Base-by-base conservation (phyloP, 177 flowering plant genomes). In the Viscum album region DNA sequence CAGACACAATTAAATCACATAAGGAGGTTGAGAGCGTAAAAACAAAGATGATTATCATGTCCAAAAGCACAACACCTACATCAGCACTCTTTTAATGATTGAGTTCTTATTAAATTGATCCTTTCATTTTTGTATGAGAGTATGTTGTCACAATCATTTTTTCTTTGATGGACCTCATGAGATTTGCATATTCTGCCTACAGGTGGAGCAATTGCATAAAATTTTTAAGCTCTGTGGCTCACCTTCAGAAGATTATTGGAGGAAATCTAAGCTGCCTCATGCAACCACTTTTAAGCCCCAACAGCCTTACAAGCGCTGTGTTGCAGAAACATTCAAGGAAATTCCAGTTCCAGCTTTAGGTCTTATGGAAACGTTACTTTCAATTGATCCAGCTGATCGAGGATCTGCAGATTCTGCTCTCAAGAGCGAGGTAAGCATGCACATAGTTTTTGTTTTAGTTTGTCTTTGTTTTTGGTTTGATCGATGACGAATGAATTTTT, bases 161-260 rank as follows among this genome's bases (percentile, higher is more conserved):
- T 4, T 37, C 30, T 30, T 16, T 41, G 26, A 5, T 43, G 43
- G 35, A 16, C 24, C 60, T 62, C 43, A 37, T 37, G 41, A 5
- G 23, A 30, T 41, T 43, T 74, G 60, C 24, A 24, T 67, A 15
- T 72, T 70, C 66, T 69, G 32, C 50, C 64, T 74, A 35, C 74
- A 93, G 98, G 98, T 93, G 80, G 97, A 93, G 80, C 98, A 93
- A 70, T 74, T 93, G 75, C 98, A 93, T 76, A 90, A 90, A 77
- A 93, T 93, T 68, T 93, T 93, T 79, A 93, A 90, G 81, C 95
- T 93, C 69, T 93, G 98, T 80, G 98, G 98, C 29, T 93, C 98
- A 41, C 98, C 98, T 33, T 87, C 96, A 3, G 98, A 93, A 77
- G 98, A 90, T 23, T 93, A 90, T 75, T 93, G 98, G 98, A 86